phyloP scores from a whole-genome alignment of 2,329 filamentous ascomycete species.

The Fusarium tuaranense region DNA sequence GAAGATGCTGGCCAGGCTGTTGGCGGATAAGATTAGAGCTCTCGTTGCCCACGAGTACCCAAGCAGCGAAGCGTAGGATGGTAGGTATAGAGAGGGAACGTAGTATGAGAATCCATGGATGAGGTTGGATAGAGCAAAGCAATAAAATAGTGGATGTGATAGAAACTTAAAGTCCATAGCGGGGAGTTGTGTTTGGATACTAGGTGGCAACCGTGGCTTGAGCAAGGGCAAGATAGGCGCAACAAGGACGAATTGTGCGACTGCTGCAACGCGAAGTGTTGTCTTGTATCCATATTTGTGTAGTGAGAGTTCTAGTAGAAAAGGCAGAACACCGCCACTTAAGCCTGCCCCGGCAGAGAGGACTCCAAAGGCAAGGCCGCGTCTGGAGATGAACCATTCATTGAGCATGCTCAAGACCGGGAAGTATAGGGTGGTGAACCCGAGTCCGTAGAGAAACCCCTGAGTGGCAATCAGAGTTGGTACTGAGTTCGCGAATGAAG shows the following conservation, averaged over 20 bases:
- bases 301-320: neutral
- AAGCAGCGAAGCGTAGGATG: neutral
- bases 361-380: neutral
- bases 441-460: neutral
- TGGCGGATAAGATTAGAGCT: neutral
- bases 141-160: neutral
- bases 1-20: neutral
- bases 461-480: neutral
- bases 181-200: neutral
- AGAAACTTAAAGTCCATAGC: neutral
- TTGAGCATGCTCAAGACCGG: neutral
- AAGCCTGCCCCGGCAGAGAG: neutral
- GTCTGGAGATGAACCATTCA: neutral
- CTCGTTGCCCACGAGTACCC: neutral
- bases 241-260: neutral
- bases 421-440: neutral
- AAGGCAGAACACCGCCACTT: neutral
- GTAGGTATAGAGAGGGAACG: neutral
- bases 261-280: neutral
- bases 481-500: neutral
- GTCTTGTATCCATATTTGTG: neutral
- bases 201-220: neutral
- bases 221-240: neutral
- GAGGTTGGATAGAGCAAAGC: neutral
- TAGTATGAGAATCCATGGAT: neutral